phyloP scores from a whole-genome alignment of 176 grass and related monocot species.

The Avena atlantica region DNA sequence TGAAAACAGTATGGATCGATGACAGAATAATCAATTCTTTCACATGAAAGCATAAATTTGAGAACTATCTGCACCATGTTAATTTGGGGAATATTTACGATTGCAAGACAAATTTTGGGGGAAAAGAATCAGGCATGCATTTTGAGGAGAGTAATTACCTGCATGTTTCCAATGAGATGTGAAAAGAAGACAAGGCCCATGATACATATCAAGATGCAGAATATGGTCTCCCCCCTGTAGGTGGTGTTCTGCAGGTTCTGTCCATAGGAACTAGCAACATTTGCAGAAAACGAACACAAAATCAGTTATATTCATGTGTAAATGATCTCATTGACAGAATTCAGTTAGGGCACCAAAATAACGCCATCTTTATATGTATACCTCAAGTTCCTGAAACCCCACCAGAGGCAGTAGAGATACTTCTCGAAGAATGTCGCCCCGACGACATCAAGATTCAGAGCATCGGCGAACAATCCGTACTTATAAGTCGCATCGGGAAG shows the following conservation, averaged over 20 bases:
- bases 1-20: too few relatives aligned
- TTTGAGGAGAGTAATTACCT: constrained; percentile 48
- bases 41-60: not conserved
- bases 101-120: not conserved
- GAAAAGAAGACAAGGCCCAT: constrained; percentile 96
- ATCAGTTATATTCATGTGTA: not conserved
- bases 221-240: constrained; percentile 75
- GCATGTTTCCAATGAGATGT: constrained; percentile 99
- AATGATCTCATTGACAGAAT: not conserved
- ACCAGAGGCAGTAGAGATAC: constrained; percentile 99
- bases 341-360: not conserved
- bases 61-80: not conserved
- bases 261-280: constrained; percentile 73
- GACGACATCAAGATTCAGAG: constrained; percentile 56
- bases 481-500: constrained; percentile 49
- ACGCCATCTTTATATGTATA: constrained; percentile 31
- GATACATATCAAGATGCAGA: constrained; percentile 91
- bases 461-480: constrained; percentile 77
- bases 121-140: not conserved
- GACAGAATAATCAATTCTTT: not conserved
- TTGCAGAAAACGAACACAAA: not conserved
- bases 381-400: constrained; percentile 90
- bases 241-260: constrained; percentile 89
- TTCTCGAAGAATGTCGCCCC: constrained; percentile 68
- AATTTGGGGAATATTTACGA: not conserved